Evolutionary conservation across 1,284 basidiomycete genomes (phyloP).

Genomic region (Melampsora larici-populina): DNA sequence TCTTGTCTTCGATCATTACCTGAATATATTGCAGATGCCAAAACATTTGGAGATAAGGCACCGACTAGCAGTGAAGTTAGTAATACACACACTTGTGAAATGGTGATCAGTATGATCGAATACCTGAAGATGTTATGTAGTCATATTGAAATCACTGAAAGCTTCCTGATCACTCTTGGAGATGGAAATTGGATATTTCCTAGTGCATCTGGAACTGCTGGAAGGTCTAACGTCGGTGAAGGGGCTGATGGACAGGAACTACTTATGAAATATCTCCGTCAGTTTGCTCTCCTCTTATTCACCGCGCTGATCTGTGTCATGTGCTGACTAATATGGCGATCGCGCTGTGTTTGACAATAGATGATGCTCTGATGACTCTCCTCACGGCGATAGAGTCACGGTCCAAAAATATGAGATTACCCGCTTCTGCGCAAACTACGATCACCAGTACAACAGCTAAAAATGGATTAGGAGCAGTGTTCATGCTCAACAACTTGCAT

Average conservation of each 20-base stretch:
- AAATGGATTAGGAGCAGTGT: conserved; percentile 48
- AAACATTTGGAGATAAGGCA: conserved; percentile 47
- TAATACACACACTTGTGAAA: conserved; percentile 46
- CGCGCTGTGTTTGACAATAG: neutral
- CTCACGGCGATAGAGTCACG: conserved; percentile 31
- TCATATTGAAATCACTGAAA: conserved; percentile 49
- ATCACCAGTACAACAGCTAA: conserved; percentile 36
- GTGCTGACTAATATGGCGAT: neutral
- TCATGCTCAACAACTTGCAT: conserved; percentile 51
- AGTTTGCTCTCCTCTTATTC: neutral
- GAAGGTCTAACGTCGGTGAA: conserved; percentile 1
- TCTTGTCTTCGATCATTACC: conserved; percentile 50
- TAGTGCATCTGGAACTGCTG: conserved; percentile 26
- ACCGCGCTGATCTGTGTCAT: neutral
- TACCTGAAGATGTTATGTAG: conserved; percentile 50
- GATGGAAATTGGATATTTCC: conserved; percentile 51
- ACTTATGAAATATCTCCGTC: conserved; percentile 46
- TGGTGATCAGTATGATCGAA: conserved; percentile 49
- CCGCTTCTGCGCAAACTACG: conserved; percentile 7
- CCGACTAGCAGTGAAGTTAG: conserved; percentile 45
- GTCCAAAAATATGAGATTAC: conserved; percentile 37
- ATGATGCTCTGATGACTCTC: conserved; percentile 35
- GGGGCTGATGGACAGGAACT: conserved; percentile 43
- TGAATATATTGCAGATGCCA: conserved; percentile 50
- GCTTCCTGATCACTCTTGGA: conserved; percentile 49